These are phyloP conservation scores for Exophiala dermatitidis DNA, from an alignment of 2,329 filamentous ascomycete species.

Conservation along the genomic window DNA sequence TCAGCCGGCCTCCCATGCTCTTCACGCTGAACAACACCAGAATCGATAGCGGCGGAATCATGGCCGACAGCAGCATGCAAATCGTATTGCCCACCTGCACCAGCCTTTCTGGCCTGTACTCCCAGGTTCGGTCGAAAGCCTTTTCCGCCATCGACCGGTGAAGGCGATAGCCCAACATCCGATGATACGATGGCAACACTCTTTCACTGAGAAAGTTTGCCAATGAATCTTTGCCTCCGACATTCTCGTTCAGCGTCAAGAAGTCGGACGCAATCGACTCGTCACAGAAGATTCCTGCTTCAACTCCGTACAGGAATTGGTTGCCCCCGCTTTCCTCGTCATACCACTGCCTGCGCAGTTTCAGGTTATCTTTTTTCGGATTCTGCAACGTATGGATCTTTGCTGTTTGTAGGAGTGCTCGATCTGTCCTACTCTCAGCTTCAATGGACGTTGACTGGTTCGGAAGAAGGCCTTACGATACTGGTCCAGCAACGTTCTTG, in stretches of 20 bases:
- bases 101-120: conserved; percentile 20
- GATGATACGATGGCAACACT: conserved; percentile 22
- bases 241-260: conserved; percentile 16
- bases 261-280: conserved; percentile 14
- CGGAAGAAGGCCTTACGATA: conserved; percentile 14
- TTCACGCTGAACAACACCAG: conserved; percentile 22
- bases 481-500: conserved; percentile 19
- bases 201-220: conserved; percentile 19
- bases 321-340: conserved; percentile 24
- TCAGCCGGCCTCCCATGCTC: conserved; percentile 17
- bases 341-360: conserved; percentile 22
- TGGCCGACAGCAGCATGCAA: conserved; percentile 23
- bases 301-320: conserved; percentile 20
- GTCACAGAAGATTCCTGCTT: conserved; percentile 23
- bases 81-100: conserved; percentile 20
- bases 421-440: conserved; percentile 19
- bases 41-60: conserved; percentile 21
- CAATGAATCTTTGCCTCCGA: conserved; percentile 16
- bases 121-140: conserved; percentile 17
- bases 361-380: conserved; percentile 18
- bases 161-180: conserved; percentile 18
- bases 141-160: conserved; percentile 22
- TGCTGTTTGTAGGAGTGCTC: conserved; percentile 18
- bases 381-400: conserved; percentile 19
- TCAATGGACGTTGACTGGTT: background rate